These are phyloP conservation scores for Colletotrichum cordylinicola DNA, from an alignment of 2,329 filamentous ascomycete genomes.

Conservation along the genomic window DNA sequence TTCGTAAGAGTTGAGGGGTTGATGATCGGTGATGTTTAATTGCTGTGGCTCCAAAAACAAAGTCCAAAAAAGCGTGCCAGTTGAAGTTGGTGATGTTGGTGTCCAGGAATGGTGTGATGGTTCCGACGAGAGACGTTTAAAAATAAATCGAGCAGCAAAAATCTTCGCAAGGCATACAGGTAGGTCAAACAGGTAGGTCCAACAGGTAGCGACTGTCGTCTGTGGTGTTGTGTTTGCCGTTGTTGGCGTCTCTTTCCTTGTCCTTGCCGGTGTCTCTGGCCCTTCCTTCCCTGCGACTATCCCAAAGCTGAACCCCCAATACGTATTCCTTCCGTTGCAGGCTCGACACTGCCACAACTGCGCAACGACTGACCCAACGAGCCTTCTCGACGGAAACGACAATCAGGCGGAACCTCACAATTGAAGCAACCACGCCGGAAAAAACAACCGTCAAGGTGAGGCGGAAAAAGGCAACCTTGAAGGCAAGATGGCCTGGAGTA, in stretches of 20 bases:
- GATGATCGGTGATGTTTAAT: neutral
- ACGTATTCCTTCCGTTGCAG: neutral
- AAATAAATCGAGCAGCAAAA: neutral
- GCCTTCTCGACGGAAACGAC: neutral
- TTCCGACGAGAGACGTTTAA: neutral
- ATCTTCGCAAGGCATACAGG: neutral
- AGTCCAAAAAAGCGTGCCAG: neutral
- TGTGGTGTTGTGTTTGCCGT: neutral
- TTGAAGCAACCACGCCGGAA: neutral
- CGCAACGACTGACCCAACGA: neutral
- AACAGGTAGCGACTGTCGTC: neutral
- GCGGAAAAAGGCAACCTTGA: neutral
- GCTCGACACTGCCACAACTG: neutral
- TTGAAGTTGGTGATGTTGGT: neutral
- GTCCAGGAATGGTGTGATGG: neutral
- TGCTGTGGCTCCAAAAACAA: neutral
- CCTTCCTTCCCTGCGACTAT: neutral
- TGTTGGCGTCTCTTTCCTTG: neutral
- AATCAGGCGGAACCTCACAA: neutral
- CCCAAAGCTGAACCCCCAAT: neutral
- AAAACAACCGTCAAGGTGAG: neutral
- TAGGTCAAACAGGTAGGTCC: neutral
- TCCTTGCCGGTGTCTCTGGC: neutral
- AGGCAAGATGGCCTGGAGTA: neutral
- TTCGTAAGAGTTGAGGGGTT: neutral